Conservation (phyloP, 176 grass and related monocot genomes). For the Hordeum marinum region DNA sequence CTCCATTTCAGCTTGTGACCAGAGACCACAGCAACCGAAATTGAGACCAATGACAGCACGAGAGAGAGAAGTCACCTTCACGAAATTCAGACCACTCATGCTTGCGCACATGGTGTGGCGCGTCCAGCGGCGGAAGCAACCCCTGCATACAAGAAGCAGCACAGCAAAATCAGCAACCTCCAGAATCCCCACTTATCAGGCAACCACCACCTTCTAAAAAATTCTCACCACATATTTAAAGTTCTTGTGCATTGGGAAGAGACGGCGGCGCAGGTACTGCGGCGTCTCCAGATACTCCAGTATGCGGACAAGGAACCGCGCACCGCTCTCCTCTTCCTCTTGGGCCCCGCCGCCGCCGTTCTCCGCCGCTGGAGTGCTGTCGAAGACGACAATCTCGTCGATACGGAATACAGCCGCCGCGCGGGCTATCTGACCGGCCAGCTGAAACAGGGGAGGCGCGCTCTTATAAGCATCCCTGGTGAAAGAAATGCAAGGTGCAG, state of each 20-base stretch:
- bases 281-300: conserved; percentile 84
- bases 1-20: not conserved
- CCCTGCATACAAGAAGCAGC: conserved; percentile 44
- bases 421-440: conserved; percentile 89
- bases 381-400: conserved; percentile 92
- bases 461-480: not conserved
- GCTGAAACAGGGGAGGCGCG: conserved; percentile 36
- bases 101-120: conserved; percentile 87
- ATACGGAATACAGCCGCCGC: conserved; percentile 80
- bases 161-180: conserved; percentile 11
- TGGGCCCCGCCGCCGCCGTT: conserved; percentile 11
- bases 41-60: not conserved
- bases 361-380: conserved; percentile 20
- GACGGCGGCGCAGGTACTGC: conserved; percentile 77
- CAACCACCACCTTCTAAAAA: conserved; percentile 14
- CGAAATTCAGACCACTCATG: conserved; percentile 91
- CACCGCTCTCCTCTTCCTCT: conserved; percentile 59
- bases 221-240: conserved; percentile 89
- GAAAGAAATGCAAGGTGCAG: not conserved
- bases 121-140: conserved; percentile 89
- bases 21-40: not conserved
- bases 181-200: not conserved
- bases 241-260: conserved; percentile 90
- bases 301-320: conserved; percentile 72
- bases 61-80: conserved; percentile 58